Percentiles rank a stretch among this genome's conserved stretches.
phyloP scores from a whole-genome alignment of 2,329 filamentous ascomycete genomes.

The Colletotrichum truncatum region DNA sequence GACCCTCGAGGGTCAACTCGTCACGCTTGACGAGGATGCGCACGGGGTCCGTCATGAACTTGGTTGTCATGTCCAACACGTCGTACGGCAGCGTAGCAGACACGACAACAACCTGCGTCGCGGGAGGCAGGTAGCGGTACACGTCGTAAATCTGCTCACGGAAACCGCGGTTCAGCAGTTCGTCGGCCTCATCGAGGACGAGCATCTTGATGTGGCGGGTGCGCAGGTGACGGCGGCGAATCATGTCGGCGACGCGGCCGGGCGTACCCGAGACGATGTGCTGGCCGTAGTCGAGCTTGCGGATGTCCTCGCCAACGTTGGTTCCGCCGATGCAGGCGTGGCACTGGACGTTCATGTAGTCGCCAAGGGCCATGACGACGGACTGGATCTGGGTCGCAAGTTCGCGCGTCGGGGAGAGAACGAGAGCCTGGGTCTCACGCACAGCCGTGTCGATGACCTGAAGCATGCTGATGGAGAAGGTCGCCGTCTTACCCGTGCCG shows the following conservation, averaged over 20 bases:
- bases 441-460: constrained; percentile 95
- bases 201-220: constrained; percentile 73
- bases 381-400: constrained; percentile 98
- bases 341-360: constrained; percentile 99
- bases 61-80: constrained; percentile 98
- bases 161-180: constrained; percentile 89
- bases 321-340: constrained; percentile 98
- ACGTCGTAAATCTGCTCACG: constrained; percentile 99
- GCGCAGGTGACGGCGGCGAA: constrained; percentile 64
- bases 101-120: constrained; percentile 98
- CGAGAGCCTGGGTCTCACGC: constrained; percentile 91
- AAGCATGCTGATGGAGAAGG: constrained; percentile 95
- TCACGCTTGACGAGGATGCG: constrained; percentile 98
- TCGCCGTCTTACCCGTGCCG: constrained; percentile 95
- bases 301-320: constrained; percentile 97
- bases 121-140: constrained; percentile 94
- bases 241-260: constrained; percentile 83
- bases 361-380: constrained; percentile 98
- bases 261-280: constrained; percentile 98
- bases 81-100: constrained; percentile 97
- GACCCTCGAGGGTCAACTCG: constrained; percentile 93
- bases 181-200: constrained; percentile 69
- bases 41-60: constrained; percentile 99
- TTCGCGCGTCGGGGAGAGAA: constrained; percentile 95
- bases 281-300: constrained; percentile 96